Base-by-base conservation (phyloP, 2,329 filamentous ascomycete species). In the Colletotrichum scovillei region DNA sequence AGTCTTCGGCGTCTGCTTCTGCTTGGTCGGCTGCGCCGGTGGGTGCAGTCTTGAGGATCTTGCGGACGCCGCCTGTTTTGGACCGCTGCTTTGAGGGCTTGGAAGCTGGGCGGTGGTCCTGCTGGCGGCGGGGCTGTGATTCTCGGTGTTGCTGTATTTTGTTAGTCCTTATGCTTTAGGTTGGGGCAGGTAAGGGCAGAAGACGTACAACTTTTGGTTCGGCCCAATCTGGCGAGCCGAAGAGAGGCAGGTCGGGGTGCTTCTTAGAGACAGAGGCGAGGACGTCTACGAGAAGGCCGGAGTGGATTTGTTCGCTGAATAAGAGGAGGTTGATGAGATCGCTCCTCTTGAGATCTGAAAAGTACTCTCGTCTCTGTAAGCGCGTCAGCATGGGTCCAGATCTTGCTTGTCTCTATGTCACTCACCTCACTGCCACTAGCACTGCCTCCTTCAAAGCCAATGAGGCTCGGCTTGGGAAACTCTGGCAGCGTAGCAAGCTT, bases 211-310 rank as follows among this genome's bases (percentile, higher is more conserved):
- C 59, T 28, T 32, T 67, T 12, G 67, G 72, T 19, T 72, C 49
- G 35, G 82, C 79, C 85, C 85, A 86, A 69, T 85, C 81, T 7
- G 84, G 84, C 0, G 81, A 81, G 71, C 81, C 77, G 69, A 86
- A 86, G 4, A 86, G 82, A 26, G 84, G 84, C 3, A 86, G 78
- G n/a, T 82, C 80, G 0, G 84, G 82, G 53, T 86, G 83, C 59
- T 79, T 82, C 69, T 81, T 84, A 8, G 85, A 82, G n/a, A 85
- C 80, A 3, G 83, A 84, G 9, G 84, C 82, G 30, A 86, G 78
- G 5, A 86, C 73, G 62, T 86, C 82, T 16, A 81, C 79, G 2
- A 86, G 78, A 12, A 86, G 82, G 42, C 84, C 82, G 2, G 84
- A 83, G 28, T 82, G 79, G 16, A 86, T 76, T 69, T 83, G 82